phyloP scores from a whole-genome alignment of 805 yeast genomes.

The Metschnikowia gruessii region DNA sequence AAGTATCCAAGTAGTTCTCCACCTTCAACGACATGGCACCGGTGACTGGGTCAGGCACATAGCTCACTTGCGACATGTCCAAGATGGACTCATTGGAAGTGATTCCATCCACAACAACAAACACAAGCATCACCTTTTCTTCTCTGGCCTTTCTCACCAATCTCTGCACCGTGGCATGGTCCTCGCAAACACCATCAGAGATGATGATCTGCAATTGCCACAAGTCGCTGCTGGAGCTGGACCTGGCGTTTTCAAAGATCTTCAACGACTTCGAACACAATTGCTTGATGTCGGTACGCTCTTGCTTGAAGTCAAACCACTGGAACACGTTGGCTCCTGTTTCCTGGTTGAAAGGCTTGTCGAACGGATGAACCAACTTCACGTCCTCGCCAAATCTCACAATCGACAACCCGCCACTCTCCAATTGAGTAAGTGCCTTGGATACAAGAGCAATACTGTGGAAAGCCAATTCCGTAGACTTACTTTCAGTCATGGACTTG shows the following conservation, averaged over 20 bases:
- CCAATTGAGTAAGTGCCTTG: conserved; percentile 88
- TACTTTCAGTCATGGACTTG: conserved; percentile 93
- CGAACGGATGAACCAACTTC: conserved; percentile 85
- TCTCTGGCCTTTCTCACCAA: conserved; percentile 91
- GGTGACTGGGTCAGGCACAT: conserved; percentile 56
- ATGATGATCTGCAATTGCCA: conserved; percentile 94
- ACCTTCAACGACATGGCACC: conserved; percentile 77
- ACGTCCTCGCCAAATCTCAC: conserved; percentile 87
- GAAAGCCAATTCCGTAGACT: conserved; percentile 87
- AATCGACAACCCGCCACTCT: conserved; percentile 88
- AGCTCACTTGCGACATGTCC: conserved; percentile 92
- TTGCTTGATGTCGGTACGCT: conserved; percentile 76
- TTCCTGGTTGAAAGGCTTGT: conserved; percentile 76
- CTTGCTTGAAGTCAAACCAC: conserved; percentile 88
- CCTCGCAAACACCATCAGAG: conserved; percentile 97
- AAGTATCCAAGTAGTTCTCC: conserved; percentile 80
- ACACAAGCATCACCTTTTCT: conserved; percentile 88
- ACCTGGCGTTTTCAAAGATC: conserved; percentile 61
- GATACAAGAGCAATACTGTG: conserved; percentile 92
- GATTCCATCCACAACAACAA: conserved; percentile 90
- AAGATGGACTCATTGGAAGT: conserved; percentile 79
- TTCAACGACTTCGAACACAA: conserved; percentile 70
- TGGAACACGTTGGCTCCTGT: conserved; percentile 82
- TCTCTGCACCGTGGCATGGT: conserved; percentile 77
- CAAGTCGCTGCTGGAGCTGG: conserved; percentile 52